These are phyloP conservation scores for Neocucurbitaria cava DNA, from an alignment of 2,329 filamentous ascomycete genomes.

Conservation along the genomic window DNA sequence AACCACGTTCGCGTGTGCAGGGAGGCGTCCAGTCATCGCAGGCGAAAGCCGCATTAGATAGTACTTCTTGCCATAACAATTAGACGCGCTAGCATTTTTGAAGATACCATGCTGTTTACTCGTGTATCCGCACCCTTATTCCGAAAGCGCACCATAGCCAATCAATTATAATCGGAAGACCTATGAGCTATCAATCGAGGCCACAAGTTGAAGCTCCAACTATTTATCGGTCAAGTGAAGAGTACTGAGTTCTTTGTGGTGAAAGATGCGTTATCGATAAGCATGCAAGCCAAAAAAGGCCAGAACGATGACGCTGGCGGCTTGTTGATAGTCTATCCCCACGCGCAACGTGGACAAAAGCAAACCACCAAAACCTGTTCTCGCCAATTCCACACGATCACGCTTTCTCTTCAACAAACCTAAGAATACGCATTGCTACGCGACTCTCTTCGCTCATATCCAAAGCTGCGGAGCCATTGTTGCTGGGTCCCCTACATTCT, in stretches of 20 bases:
- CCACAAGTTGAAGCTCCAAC: too few relatives aligned
- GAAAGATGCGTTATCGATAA: conserved; percentile 2
- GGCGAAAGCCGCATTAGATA: conserved; percentile 24
- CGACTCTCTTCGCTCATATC: neutral
- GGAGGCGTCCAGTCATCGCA: conserved; percentile 5
- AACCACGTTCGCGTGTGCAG: conserved; percentile 11
- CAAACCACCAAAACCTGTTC: conserved; percentile 5
- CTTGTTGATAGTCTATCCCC: conserved; percentile 12
- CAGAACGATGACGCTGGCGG: conserved; percentile 16
- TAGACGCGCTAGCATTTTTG: conserved; percentile 4
- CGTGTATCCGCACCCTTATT: too few relatives aligned
- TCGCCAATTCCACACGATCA: neutral
- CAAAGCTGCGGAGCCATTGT: too few relatives aligned
- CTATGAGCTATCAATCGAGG: too few relatives aligned
- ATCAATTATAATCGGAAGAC: too few relatives aligned
- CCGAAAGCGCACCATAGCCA: too few relatives aligned
- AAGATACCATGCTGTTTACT: neutral
- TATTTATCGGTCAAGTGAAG: neutral
- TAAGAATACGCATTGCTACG: neutral
- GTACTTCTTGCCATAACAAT: conserved; percentile 18
- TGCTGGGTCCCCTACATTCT: too few relatives aligned
- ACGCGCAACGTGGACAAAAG: conserved; percentile 27
- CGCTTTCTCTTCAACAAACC: neutral
- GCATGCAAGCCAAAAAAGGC: neutral
- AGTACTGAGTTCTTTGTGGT: neutral